These are phyloP conservation scores for Artemisia argyi DNA, from an alignment of 129 eudicot species.

Conservation along the genomic window DNA sequence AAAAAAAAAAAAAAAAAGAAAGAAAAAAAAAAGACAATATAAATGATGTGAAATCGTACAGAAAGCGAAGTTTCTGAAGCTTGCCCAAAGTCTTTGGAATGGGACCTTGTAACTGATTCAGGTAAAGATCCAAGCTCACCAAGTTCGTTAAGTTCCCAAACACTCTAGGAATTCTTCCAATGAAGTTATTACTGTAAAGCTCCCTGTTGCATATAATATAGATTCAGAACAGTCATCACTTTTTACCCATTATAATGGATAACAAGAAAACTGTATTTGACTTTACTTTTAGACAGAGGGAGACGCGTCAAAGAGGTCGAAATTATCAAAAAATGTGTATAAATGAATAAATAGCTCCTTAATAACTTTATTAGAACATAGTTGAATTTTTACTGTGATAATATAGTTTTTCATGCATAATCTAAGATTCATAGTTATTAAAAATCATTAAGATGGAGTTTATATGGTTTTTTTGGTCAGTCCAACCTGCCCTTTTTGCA, in stretches of 20 bases:
- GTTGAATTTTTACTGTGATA: no score
- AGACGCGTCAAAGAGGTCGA: no score
- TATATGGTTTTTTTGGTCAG: neutral
- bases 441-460: no score
- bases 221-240: neutral
- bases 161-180: constrained; percentile 53
- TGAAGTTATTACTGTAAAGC: constrained; percentile 57
- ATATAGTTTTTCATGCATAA: no score
- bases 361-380: no score
- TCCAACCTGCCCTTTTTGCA: neutral
- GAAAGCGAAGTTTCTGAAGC: constrained; percentile 61
- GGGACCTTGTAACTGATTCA: constrained; percentile 47
- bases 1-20: no score
- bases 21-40: neutral
- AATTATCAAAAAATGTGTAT: no score
- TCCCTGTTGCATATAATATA: constrained; percentile 40
- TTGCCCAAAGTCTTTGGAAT: constrained; percentile 63
- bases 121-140: constrained; percentile 77
- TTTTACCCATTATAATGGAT: no score
- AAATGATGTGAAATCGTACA: constrained; percentile 39
- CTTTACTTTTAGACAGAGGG: no score
- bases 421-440: no score
- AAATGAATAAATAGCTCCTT: no score
- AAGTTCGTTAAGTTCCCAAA: constrained; percentile 63
- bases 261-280: no score